Base-by-base conservation (phyloP, 805 yeast genomes). In the Jamesozyma jinghongensis region DNA sequence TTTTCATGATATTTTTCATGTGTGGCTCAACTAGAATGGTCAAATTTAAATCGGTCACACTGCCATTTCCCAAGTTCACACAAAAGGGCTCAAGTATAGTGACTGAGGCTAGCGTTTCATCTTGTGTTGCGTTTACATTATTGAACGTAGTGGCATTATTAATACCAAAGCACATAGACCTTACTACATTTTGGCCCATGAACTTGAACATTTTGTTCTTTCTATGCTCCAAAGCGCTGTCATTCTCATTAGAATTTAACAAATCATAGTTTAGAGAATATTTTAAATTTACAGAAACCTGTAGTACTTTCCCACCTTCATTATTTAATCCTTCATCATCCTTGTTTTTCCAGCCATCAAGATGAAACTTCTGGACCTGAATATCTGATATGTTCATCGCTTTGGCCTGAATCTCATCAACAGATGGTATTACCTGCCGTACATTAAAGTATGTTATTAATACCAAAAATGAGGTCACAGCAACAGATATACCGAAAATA, bases 321-420 rank as follows among this genome's bases (percentile, higher is more conserved):
- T 50, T 44, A 34, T 52, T 44, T 25, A 51, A 34, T 2, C 38
- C 40, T 22, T 35, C 34, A 32, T 52, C 45, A 11, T 46, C 32
- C 6, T 42, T 43, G 19, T 48, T 34, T 11, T 43, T 49, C 64
- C 64, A 59, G 1, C 63, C 64, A 31, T 57, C 60, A 8, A 58
- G 32, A 20, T 47, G 48, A 7, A 58, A 37, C 12, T 47, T 48
- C 1, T 40, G 33, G 3, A 59, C 30, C 22, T 55, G 31, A 18
- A 54, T 42, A 18, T 53, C 40, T 3, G 64, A 52, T 11, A 57
- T 46, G 3, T 45, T 39, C 3, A 45, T 13, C 3, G 51, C 36
- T 31, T 42, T 46, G 8, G 43, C 35, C 32, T 51, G 51, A 5
- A 56, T 38, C 11, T 36, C 50, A 12, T 54, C 53, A 26, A 35